Percentiles rank a stretch among this genome's conserved stretches.
Conservation (phyloP, 768 basidiomycete genomes). For the Termitomyces sp. region DNA sequence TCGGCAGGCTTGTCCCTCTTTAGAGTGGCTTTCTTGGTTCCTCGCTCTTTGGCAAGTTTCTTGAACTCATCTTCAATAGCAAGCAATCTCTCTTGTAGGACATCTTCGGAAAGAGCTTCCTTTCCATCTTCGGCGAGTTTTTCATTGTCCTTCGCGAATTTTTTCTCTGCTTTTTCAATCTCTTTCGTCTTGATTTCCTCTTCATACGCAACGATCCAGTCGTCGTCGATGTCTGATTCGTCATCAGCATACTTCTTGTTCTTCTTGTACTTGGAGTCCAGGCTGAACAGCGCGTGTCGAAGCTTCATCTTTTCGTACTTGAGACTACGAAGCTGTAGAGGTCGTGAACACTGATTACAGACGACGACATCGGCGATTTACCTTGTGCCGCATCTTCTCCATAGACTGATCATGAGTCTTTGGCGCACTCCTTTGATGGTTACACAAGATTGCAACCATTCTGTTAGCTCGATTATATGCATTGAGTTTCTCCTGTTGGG, state of each 20-base stretch:
- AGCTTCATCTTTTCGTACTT: constrained; percentile 99
- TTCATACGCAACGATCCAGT: constrained; percentile 81
- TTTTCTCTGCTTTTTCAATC: constrained; percentile 87
- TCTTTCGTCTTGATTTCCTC: constrained; percentile 73
- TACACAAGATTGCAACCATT: constrained; percentile 95
- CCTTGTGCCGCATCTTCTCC: constrained; percentile 92
- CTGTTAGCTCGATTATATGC: constrained; percentile 98
- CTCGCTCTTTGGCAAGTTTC: constrained; percentile 74
- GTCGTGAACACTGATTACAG: constrained; percentile 5
- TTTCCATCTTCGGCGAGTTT: constrained; percentile 73
- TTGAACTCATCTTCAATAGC: constrained; percentile 76
- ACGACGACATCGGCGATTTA: constrained; percentile 25
- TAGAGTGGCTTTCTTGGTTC: constrained; percentile 58
- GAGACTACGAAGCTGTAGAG: constrained; percentile 71
- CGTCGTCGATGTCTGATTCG: constrained; percentile 94
- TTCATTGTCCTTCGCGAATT: constrained; percentile 92
- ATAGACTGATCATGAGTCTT: constrained; percentile 93
- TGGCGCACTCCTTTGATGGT: constrained; percentile 93
- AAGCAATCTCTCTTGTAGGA: constrained; percentile 63
- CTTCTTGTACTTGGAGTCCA: constrained; percentile 81
- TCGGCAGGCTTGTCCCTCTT: constrained; percentile 70
- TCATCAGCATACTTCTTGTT: constrained; percentile 70
- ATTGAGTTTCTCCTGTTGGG: constrained; percentile 93
- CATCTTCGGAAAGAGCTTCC: constrained; percentile 49
- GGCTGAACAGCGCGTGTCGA: constrained; percentile 76